phyloP scores from a whole-genome alignment of 352 stramenopile species.

The Phytopythium mirpurense region DNA sequence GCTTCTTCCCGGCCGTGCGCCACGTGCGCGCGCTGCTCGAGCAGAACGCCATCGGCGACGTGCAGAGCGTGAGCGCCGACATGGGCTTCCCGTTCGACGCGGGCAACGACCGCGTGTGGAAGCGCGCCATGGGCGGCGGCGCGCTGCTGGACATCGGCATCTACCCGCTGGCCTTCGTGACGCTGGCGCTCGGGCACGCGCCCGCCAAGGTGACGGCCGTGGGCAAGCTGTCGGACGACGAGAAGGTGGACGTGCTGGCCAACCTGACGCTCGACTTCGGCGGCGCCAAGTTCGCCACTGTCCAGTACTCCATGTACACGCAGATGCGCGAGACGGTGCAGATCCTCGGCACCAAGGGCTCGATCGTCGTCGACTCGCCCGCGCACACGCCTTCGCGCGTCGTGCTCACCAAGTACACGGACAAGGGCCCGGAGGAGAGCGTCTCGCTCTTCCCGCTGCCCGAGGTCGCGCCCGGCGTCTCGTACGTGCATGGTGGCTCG shows the following conservation, averaged over 20 bases:
- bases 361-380: conserved; percentile 51
- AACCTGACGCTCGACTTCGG: conserved; percentile 51
- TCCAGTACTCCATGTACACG: conserved; percentile 65
- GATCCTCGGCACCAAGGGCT: conserved; percentile 64
- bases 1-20: conserved; percentile 75
- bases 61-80: conserved; percentile 63
- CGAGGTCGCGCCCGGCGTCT: conserved; percentile 5
- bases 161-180: conserved; percentile 68
- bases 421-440: conserved; percentile 9
- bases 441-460: conserved; percentile 18
- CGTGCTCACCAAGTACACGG: conserved; percentile 10
- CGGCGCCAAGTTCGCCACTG: conserved; percentile 38
- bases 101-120: conserved; percentile 53
- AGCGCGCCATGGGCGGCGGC: conserved; percentile 65
- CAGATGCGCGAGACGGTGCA: conserved; percentile 57
- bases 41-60: conserved; percentile 50
- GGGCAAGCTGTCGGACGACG: conserved; percentile 10
- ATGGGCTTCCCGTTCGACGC: conserved; percentile 56
- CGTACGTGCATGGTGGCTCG: conserved; percentile 13
- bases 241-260: conserved; percentile 6
- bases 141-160: conserved; percentile 72
- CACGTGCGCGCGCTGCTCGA: conserved; percentile 56
- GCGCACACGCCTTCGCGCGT: conserved; percentile 16
- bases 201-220: conserved; percentile 35
- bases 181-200: conserved; percentile 48